These are phyloP conservation scores for Trypanosoma conorhini DNA, from an alignment of 208 protist species.

Conservation along the genomic window DNA sequence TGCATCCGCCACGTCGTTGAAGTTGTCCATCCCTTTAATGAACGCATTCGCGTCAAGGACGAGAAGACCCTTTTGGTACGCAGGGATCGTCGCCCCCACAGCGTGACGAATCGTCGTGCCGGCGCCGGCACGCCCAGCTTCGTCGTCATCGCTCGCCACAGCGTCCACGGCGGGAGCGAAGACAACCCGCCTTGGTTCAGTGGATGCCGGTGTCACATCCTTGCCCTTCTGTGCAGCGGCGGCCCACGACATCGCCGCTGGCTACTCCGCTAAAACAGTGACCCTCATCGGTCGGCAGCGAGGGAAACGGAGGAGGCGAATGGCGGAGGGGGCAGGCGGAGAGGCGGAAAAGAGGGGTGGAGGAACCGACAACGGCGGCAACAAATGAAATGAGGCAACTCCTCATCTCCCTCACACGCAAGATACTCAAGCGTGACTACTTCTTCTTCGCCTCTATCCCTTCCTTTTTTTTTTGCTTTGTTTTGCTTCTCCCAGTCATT, in stretches of 20 bases:
- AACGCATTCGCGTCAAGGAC: conserved; percentile 89
- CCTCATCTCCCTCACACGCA: background rate
- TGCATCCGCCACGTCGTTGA: conserved; percentile 62
- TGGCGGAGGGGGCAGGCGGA: background rate
- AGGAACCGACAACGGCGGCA: conserved; percentile 5
- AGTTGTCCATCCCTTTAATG: conserved; percentile 84
- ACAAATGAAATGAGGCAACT: conserved; percentile 9
- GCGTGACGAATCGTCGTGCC: background rate
- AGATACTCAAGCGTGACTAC: too few species aligned
- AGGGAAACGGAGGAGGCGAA: conserved; percentile 9
- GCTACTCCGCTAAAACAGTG: background rate
- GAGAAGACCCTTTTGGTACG: conserved; percentile 68
- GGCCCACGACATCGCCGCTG: conserved; percentile 70
- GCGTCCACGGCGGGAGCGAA: conserved; percentile 8
- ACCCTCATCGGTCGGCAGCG: background rate
- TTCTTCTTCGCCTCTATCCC: background rate
- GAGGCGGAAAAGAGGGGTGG: background rate
- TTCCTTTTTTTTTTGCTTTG: background rate
- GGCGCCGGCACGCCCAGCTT: background rate
- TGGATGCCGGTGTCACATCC: conserved; percentile 14
- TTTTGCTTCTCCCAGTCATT: background rate
- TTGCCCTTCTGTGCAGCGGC: conserved; percentile 49
- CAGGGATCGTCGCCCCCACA: conserved; percentile 29
- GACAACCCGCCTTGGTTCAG: conserved; percentile 26
- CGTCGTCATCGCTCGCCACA: background rate